These are phyloP conservation scores for Xerocomellus dryophilus DNA, from an alignment of 768 basidiomycete species.

Conservation along the genomic window DNA sequence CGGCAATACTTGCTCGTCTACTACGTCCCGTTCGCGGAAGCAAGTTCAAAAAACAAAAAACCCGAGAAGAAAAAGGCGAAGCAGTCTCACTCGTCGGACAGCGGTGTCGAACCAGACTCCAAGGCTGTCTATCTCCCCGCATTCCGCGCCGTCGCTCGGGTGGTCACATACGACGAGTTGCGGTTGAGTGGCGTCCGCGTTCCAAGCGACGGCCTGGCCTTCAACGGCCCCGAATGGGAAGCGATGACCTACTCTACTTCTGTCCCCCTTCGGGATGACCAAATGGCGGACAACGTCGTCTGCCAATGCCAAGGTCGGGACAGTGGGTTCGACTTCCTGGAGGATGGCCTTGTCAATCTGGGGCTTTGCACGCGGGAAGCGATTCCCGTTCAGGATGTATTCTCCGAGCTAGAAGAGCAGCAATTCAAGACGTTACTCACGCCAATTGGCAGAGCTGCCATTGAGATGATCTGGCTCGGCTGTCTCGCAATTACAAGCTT, in stretches of 20 bases:
- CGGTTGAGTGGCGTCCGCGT: conserved; percentile 70
- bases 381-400: not conserved
- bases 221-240: conserved; percentile 59
- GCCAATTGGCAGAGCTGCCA: conserved; percentile 46
- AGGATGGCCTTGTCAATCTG: conserved; percentile 73
- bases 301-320: conserved; percentile 62
- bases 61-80: conserved; percentile 32
- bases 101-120: conserved; percentile 32
- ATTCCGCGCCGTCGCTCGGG: conserved; percentile 73
- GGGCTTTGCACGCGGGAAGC: conserved; percentile 52
- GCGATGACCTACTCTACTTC: conserved; percentile 37
- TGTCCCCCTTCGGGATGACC: conserved; percentile 32
- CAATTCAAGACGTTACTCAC: conserved; percentile 44
- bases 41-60: conserved; percentile 16
- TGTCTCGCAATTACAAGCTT: conserved; percentile 50
- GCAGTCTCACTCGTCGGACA: conserved; percentile 30
- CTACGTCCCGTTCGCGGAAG: conserved; percentile 56
- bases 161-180: conserved; percentile 70
- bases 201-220: conserved; percentile 65
- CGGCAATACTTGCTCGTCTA: conserved; percentile 77
- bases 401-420: conserved; percentile 35
- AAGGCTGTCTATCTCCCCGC: conserved; percentile 53
- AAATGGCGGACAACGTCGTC: conserved; percentile 44
- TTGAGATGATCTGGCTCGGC: conserved; percentile 56
- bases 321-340: conserved; percentile 72